Conservation (phyloP, 2,329 filamentous ascomycete genomes). For the Aspergillus ibericus region DNA sequence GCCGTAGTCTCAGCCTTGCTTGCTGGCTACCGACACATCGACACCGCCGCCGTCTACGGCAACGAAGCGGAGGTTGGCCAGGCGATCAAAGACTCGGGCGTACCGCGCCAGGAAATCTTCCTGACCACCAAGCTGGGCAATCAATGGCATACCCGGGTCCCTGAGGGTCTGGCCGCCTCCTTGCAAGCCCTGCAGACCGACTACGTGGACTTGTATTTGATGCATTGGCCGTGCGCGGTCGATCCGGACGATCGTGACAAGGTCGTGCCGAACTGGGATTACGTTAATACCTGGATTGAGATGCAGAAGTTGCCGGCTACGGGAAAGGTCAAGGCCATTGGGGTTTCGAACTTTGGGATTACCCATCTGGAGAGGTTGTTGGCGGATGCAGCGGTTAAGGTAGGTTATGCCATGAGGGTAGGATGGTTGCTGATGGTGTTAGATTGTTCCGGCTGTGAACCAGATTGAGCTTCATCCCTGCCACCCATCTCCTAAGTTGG, state of each 20-base stretch:
- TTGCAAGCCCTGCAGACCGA: conserved; percentile 40
- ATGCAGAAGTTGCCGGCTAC: conserved; percentile 22
- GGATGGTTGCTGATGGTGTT: conserved; percentile 13
- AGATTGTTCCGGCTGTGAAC: conserved; percentile 30
- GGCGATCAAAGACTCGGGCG: neutral
- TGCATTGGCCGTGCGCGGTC: neutral
- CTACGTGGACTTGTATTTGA: conserved; percentile 45
- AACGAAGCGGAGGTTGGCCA: neutral
- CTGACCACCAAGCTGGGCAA: conserved; percentile 54
- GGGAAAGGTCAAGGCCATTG: conserved; percentile 24
- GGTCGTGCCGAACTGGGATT: conserved; percentile 16
- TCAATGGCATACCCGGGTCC: conserved; percentile 64
- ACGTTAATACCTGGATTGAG: conserved; percentile 22
- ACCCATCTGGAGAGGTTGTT: conserved; percentile 14
- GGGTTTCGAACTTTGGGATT: conserved; percentile 25
- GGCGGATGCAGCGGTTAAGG: no score
- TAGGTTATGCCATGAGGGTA: conserved; percentile 4
- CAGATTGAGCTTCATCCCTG: conserved; percentile 43
- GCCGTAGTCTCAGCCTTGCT: neutral
- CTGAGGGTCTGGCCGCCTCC: conserved; percentile 48
- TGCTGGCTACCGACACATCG: conserved; percentile 5
- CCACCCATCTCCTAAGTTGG: conserved; percentile 21
- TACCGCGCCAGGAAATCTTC: neutral
- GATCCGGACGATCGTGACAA: conserved; percentile 1
- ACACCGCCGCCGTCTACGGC: neutral